These are phyloP conservation scores for Selaginella tamariscina DNA, from an alignment of 75 land plant genomes.

Conservation along the genomic window DNA sequence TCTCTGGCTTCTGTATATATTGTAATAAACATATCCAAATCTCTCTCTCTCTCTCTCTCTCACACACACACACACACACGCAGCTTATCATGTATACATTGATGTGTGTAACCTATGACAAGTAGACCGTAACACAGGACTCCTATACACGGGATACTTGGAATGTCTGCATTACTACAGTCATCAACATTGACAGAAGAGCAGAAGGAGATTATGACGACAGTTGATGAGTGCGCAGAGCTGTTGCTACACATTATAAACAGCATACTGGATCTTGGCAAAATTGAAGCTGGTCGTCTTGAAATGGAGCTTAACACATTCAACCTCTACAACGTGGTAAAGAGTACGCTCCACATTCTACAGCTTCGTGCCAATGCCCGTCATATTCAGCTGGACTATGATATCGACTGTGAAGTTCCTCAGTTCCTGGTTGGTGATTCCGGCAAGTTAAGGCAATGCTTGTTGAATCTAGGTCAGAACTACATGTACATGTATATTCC, in stretches of 20 bases:
- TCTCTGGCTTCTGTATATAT: too few species aligned
- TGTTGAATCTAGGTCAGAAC: neutral
- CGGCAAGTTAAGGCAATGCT: neutral
- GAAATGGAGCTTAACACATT: conserved; percentile 34
- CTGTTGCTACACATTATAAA: conserved; percentile 16
- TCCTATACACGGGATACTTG: neutral
- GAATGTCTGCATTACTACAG: neutral
- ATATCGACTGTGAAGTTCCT: neutral
- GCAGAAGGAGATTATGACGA: neutral
- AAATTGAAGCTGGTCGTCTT: conserved; percentile 39
- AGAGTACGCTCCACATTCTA: neutral
- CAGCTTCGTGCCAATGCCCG: neutral
- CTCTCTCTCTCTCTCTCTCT: too few species aligned
- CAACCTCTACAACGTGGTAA: conserved; percentile 15
- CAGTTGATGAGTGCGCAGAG: neutral
- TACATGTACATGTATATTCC: neutral
- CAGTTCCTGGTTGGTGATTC: neutral
- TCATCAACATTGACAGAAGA: neutral
- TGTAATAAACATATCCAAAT: too few species aligned
- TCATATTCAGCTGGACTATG: neutral
- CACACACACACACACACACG: too few species aligned
- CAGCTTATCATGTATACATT: neutral
- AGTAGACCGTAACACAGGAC: too few species aligned
- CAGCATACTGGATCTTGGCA: conserved; percentile 38
- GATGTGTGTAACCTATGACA: too few species aligned